Evolutionary conservation across 169 alveolate genomes (phyloP).

Genomic region (Cryptosporidium canis): DNA sequence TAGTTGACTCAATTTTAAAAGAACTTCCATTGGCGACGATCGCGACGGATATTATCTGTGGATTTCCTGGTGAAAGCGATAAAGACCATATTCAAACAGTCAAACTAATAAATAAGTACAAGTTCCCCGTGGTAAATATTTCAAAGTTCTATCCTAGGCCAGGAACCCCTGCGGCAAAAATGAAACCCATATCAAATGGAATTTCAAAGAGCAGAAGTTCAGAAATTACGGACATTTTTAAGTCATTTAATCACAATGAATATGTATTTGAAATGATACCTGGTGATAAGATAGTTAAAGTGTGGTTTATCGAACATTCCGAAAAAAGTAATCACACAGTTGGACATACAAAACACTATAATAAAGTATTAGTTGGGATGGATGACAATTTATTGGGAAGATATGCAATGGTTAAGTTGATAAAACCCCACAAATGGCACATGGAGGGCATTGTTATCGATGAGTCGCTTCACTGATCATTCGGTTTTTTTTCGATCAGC

Average conservation of each 20-base stretch:
- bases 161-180: conserved; percentile 94
- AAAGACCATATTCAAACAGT: conserved; percentile 91
- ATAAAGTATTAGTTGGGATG: conserved; percentile 86
- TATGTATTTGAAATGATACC: conserved; percentile 70
- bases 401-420: conserved; percentile 79
- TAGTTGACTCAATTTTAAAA: conserved; percentile 88
- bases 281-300: conserved; percentile 81
- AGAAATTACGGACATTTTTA: conserved; percentile 88
- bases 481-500: neutral
- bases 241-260: conserved; percentile 88
- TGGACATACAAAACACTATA: conserved; percentile 93
- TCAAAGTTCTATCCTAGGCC: conserved; percentile 97
- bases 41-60: conserved; percentile 98
- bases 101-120: conserved; percentile 86
- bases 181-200: conserved; percentile 85
- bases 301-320: conserved; percentile 89
- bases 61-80: conserved; percentile 97
- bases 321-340: conserved; percentile 85
- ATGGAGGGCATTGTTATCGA: conserved; percentile 77
- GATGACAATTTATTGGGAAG: conserved; percentile 81
- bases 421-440: conserved; percentile 86
- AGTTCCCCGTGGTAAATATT: conserved; percentile 96
- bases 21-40: conserved; percentile 90
- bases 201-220: conserved; percentile 90
- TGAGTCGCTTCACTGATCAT: neutral